These are phyloP conservation scores for Alternaria sp. DNA, from an alignment of 2,329 filamentous ascomycete genomes.

Conservation along the genomic window DNA sequence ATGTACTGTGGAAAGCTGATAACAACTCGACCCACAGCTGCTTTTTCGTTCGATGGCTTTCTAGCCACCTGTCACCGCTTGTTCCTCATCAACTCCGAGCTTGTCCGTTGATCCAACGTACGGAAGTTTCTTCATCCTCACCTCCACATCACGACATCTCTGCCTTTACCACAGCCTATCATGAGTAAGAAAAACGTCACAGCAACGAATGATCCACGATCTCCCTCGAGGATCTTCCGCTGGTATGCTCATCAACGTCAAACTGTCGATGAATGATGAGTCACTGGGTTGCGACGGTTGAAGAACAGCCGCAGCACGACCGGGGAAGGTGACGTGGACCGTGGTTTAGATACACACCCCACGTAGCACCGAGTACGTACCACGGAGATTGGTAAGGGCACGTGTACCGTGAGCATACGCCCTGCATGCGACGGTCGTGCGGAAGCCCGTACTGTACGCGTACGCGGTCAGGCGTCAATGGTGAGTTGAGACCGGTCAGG, in stretches of 20 bases:
- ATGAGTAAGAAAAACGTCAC: neutral
- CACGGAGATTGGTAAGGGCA: neutral
- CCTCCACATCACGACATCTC: neutral
- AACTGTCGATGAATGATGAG: neutral
- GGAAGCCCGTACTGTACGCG: neutral
- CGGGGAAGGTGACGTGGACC: constrained; percentile 16
- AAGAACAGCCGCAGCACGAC: constrained; percentile 12
- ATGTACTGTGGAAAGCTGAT: neutral
- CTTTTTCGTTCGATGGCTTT: neutral
- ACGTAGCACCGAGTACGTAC: constrained; percentile 8
- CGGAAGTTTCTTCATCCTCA: neutral
- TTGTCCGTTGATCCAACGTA: neutral
- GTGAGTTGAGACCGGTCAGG: neutral
- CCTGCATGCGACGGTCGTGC: neutral
- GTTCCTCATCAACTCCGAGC: neutral
- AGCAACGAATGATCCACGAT: neutral
- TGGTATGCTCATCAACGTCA: neutral
- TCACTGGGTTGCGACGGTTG: neutral
- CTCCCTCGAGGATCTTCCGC: neutral
- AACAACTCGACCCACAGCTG: neutral
- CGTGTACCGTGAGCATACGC: neutral
- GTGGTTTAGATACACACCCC: constrained; percentile 10
- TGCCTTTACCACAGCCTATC: neutral
- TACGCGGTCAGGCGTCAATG: neutral
- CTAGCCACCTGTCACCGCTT: neutral